A percentile compares a stretch with the other conserved stretches of the same genome.
Conservation (phyloP, 2,329 filamentous ascomycete species). For the Ophiostoma fasciatum region DNA sequence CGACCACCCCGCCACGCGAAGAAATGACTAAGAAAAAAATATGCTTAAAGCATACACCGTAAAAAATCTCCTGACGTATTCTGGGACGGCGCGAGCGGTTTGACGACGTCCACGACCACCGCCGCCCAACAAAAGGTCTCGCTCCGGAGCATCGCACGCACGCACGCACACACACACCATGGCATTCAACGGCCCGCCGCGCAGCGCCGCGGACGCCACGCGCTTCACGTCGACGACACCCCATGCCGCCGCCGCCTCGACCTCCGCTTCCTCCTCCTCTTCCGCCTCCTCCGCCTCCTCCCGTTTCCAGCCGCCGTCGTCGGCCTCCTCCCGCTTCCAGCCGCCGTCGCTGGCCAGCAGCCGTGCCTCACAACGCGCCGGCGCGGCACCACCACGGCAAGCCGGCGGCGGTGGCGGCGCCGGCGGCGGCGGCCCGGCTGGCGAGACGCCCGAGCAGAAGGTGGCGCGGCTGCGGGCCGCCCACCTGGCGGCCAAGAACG, state of each 20-base stretch:
- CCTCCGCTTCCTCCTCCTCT: constrained; percentile 7
- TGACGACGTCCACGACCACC: no score
- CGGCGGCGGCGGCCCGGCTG: constrained; percentile 11
- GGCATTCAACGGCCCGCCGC: constrained; percentile 20
- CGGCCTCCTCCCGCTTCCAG: constrained; percentile 12
- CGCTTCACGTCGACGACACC: constrained; percentile 59
- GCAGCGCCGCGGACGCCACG: constrained; percentile 65
- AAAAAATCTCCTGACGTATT: no score
- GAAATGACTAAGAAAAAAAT: no score
- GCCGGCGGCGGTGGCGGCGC: constrained; percentile 5
- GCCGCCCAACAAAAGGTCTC: no score
- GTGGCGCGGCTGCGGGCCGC: constrained; percentile 54
- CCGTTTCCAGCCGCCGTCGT: constrained; percentile 11
- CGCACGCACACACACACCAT: neutral
- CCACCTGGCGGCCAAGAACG: constrained; percentile 49
- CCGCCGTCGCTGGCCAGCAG: constrained; percentile 1
- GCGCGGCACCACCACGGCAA: neutral
- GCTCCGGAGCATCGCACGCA: no score
- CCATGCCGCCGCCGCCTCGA: constrained; percentile 37
- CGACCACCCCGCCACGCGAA: no score
- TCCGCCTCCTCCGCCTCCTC: constrained; percentile 6
- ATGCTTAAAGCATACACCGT: no score
- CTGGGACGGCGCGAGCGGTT: no score
- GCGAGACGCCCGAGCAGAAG: constrained; percentile 54
- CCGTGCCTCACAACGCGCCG: no score